A percentile compares a stretch with the other conserved stretches of the same genome.
Conservation (phyloP, 2,329 filamentous ascomycete species). For the Neonectria faginata region DNA sequence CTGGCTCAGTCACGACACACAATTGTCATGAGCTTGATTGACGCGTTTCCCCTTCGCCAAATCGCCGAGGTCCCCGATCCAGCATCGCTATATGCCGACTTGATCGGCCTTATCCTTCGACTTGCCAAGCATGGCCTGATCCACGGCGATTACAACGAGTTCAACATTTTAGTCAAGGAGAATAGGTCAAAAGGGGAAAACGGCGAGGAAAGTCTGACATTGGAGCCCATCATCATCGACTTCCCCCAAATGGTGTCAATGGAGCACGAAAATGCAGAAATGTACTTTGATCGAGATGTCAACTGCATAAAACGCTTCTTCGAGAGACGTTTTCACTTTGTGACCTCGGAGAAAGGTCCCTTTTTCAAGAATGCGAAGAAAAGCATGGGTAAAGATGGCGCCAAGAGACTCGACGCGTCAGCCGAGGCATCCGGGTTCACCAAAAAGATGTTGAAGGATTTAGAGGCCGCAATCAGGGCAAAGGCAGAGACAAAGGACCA, state of each 20-base stretch:
- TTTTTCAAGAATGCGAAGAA: conserved; percentile 88
- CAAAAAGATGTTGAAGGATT: conserved; percentile 94
- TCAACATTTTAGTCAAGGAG: conserved; percentile 96
- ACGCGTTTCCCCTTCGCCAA: conserved; percentile 91
- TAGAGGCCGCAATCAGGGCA: conserved; percentile 90
- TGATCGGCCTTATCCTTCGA: conserved; percentile 86
- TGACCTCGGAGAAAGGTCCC: conserved; percentile 82
- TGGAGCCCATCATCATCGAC: conserved; percentile 91
- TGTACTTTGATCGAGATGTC: conserved; percentile 97
- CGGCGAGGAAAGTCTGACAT: conserved; percentile 56
- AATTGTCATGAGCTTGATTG: conserved; percentile 93
- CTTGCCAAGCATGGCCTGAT: conserved; percentile 90
- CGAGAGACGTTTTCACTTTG: conserved; percentile 87
- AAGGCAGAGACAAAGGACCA: conserved; percentile 66
- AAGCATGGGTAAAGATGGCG: conserved; percentile 72
- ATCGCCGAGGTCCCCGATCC: conserved; percentile 87
- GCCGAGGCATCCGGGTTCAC: conserved; percentile 96
- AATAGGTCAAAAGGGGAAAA: conserved; percentile 58
- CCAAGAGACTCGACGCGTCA: conserved; percentile 81
- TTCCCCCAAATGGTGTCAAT: conserved; percentile 99
- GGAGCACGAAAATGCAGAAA: conserved; percentile 91
- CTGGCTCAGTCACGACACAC: conserved; percentile 93
- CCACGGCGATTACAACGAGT: conserved; percentile 99
- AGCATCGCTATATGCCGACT: conserved; percentile 86
- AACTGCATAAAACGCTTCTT: conserved; percentile 97